Percentiles rank a stretch among this genome's conserved stretches.
These are phyloP conservation scores for Ustilago nuda DNA, from an alignment of 1,284 basidiomycete species.

Conservation along the genomic window DNA sequence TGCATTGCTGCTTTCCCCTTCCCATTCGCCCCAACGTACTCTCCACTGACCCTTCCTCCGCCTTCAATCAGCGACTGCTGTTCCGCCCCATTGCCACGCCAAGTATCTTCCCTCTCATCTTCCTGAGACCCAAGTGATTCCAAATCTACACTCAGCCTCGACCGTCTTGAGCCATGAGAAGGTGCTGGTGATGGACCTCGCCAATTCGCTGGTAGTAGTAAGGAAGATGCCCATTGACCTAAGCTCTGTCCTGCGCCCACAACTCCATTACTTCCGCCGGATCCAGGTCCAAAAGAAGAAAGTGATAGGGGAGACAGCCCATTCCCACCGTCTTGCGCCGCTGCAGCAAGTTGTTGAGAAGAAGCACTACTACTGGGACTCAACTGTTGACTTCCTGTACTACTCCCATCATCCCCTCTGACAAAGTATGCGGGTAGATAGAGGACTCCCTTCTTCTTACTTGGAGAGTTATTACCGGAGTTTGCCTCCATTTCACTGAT, in stretches of 20 bases:
- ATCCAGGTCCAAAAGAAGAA: background rate
- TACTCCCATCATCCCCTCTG: slow-evolving; percentile 33
- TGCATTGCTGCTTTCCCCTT: slow-evolving; percentile 2
- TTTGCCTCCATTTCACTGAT: slow-evolving; percentile 38
- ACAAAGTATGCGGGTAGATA: slow-evolving; percentile 61
- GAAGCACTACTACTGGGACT: slow-evolving; percentile 21
- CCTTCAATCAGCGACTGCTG: slow-evolving; percentile 4
- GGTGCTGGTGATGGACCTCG: slow-evolving; percentile 35
- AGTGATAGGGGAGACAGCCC: slow-evolving; percentile 15
- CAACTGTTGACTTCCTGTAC: slow-evolving; percentile 8
- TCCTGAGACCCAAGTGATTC: slow-evolving; percentile 26
- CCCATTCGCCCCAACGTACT: background rate
- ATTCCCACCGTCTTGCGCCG: background rate
- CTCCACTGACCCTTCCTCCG: background rate
- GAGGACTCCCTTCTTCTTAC: slow-evolving; percentile 48
- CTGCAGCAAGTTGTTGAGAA: slow-evolving; percentile 10
- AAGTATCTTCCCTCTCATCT: slow-evolving; percentile 12
- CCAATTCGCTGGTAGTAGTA: slow-evolving; percentile 33
- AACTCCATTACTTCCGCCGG: background rate
- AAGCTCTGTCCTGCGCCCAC: slow-evolving; percentile 9
- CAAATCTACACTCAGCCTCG: slow-evolving; percentile 33
- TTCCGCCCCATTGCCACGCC: slow-evolving; percentile 6
- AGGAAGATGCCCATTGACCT: slow-evolving; percentile 29
- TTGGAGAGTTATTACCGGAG: slow-evolving; percentile 14
- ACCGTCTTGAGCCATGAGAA: slow-evolving; percentile 21